Percentiles rank a stretch among this genome's conserved stretches.
phyloP scores from a whole-genome alignment of 2,329 filamentous ascomycete genomes.

The Aspergillus thermomutatus region DNA sequence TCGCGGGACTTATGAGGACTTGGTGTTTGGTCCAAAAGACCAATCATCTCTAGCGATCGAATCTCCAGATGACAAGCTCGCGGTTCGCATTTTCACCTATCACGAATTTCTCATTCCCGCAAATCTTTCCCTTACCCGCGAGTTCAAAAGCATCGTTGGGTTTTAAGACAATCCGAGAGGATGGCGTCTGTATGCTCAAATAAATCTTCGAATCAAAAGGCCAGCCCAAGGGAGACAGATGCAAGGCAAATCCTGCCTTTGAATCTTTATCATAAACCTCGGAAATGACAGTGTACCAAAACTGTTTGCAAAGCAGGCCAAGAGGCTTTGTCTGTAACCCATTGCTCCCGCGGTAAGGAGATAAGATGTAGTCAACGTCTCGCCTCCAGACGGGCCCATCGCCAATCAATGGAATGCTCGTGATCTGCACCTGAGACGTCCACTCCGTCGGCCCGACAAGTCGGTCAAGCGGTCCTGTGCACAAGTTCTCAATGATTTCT shows the following conservation, averaged over 20 bases:
- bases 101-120: constrained; percentile 60
- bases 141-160: constrained; percentile 47
- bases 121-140: constrained; percentile 52
- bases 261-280: constrained; percentile 32
- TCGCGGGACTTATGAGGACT: too few species aligned
- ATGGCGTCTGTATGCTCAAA: constrained; percentile 29
- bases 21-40: not conserved
- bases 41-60: constrained; percentile 33
- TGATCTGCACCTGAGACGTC: constrained; percentile 47
- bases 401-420: constrained; percentile 53
- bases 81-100: constrained; percentile 55
- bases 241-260: constrained; percentile 35
- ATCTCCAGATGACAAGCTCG: constrained; percentile 53
- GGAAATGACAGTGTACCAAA: constrained; percentile 38
- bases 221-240: constrained; percentile 26
- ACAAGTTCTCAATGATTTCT: constrained; percentile 57
- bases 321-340: constrained; percentile 34
- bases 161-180: constrained; percentile 20
- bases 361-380: constrained; percentile 43
- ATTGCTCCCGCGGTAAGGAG: constrained; percentile 44
- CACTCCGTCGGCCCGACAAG: constrained; percentile 40
- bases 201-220: constrained; percentile 24
- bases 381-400: constrained; percentile 51
- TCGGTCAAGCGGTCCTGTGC: constrained; percentile 48
- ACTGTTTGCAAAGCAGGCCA: constrained; percentile 18